Evolutionary conservation across 2,329 filamentous ascomycete species (phyloP).

Genomic region (Ceratocystis albifundus): DNA sequence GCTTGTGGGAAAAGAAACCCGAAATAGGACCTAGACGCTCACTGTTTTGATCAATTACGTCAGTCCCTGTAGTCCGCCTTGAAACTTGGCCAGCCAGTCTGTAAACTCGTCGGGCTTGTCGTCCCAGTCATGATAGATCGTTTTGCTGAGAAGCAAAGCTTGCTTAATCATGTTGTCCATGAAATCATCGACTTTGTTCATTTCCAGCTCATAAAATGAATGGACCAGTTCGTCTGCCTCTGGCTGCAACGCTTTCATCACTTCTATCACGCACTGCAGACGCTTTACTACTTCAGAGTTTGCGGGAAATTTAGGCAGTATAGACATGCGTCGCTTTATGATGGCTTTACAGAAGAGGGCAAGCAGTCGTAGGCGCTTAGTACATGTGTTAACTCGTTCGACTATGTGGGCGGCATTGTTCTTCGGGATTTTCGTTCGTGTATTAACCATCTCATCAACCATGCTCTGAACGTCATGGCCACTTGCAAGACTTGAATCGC

Average conservation of each 20-base stretch:
- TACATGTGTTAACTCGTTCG: conserved; percentile 50
- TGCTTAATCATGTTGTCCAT: conserved; percentile 51
- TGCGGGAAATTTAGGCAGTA: conserved; percentile 36
- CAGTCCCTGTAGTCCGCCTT: neutral
- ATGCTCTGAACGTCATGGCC: conserved; percentile 39
- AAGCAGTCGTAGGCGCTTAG: conserved; percentile 55
- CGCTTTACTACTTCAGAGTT: conserved; percentile 31
- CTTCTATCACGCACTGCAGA: conserved; percentile 45
- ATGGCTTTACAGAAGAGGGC: conserved; percentile 58
- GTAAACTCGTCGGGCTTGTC: conserved; percentile 64
- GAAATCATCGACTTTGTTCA: conserved; percentile 43
- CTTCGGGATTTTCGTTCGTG: conserved; percentile 48
- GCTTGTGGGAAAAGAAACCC: too few relatives aligned
- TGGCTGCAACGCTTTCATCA: conserved; percentile 51
- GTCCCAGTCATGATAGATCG: conserved; percentile 50
- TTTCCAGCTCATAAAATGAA: conserved; percentile 60
- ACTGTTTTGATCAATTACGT: neutral
- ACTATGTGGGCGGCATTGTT: conserved; percentile 54
- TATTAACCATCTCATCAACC: conserved; percentile 57
- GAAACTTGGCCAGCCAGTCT: conserved; percentile 46
- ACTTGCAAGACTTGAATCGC: conserved; percentile 32
- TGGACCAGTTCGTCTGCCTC: conserved; percentile 58
- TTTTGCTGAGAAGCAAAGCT: conserved; percentile 44
- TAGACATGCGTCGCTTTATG: conserved; percentile 56
- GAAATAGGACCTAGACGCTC: too few relatives aligned